A percentile compares a stretch with the other conserved stretches of the same genome.
These are phyloP conservation scores for Simplicillium aogashimaense DNA, from an alignment of 2,329 filamentous ascomycete genomes.

Conservation along the genomic window DNA sequence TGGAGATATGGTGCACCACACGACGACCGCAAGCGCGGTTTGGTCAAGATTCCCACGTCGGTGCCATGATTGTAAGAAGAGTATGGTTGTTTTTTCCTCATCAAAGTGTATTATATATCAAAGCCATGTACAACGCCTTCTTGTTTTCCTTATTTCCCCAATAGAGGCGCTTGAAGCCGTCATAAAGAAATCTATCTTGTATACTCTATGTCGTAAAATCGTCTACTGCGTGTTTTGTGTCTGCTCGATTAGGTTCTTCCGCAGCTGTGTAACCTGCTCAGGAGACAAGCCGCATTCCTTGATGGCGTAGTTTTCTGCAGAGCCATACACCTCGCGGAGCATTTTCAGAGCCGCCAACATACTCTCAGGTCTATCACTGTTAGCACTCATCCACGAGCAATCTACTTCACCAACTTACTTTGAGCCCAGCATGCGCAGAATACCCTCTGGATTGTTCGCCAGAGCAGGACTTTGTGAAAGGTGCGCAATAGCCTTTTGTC, in stretches of 20 bases:
- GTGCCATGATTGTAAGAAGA: constrained; percentile 33
- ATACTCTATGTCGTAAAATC: constrained; percentile 7
- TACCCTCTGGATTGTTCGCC: constrained; percentile 31
- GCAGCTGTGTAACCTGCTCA: constrained; percentile 42
- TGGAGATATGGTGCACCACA: constrained; percentile 55
- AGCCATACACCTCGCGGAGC: constrained; percentile 50
- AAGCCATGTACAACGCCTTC: constrained; percentile 7
- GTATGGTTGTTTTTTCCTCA: constrained; percentile 5
- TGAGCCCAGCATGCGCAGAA: constrained; percentile 33
- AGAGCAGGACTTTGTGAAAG: constrained; percentile 40
- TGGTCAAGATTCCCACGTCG: constrained; percentile 57
- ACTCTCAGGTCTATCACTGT: constrained; percentile 27
- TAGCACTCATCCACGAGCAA: not conserved
- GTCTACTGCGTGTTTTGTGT: not conserved
- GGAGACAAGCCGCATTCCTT: constrained; percentile 46
- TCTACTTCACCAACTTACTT: constrained; percentile 17
- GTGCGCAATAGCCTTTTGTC: constrained; percentile 38
- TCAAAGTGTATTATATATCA: constrained; percentile 10
- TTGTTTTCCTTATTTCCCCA: not conserved
- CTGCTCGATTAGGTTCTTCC: constrained; percentile 35
- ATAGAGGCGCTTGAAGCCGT: not conserved
- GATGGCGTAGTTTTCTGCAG: constrained; percentile 53
- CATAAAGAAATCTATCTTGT: constrained; percentile 1
- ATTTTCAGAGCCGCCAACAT: constrained; percentile 41
- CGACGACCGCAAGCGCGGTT: constrained; percentile 52